Evolutionary conservation across 2,329 filamentous ascomycete genomes (phyloP).

Genomic region (Raffaelea deltoideospora): DNA sequence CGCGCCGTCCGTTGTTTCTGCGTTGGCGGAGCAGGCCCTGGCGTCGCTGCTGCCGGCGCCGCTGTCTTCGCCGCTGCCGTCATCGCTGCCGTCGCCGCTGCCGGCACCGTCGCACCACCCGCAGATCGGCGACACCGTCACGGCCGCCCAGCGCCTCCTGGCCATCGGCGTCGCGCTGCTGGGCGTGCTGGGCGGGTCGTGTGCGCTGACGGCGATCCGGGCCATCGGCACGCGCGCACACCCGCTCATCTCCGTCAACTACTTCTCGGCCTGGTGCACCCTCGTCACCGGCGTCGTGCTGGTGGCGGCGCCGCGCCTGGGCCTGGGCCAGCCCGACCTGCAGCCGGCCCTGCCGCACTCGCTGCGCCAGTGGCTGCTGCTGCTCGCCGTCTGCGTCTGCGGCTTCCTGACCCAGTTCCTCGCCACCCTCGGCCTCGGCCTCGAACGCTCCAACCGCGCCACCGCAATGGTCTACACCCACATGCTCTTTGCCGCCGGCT

Average conservation of each 20-base stretch:
- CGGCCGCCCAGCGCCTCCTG: conserved; percentile 8
- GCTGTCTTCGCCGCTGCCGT: background rate
- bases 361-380: conserved; percentile 45
- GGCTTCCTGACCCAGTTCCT: conserved; percentile 80
- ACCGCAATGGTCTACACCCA: conserved; percentile 44
- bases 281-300: conserved; percentile 51
- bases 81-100: background rate
- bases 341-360: conserved; percentile 25
- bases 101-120: background rate
- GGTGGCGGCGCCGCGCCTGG: conserved; percentile 28
- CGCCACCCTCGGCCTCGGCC: conserved; percentile 60
- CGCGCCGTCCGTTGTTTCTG: too few relatives aligned
- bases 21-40: background rate
- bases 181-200: conserved; percentile 61
- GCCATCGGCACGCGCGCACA: conserved; percentile 70
- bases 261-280: conserved; percentile 59
- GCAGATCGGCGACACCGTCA: background rate
- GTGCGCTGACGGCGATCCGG: conserved; percentile 60
- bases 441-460: conserved; percentile 45
- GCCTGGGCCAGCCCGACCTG: conserved; percentile 30
- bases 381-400: conserved; percentile 53
- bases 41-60: background rate
- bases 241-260: conserved; percentile 72
- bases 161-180: conserved; percentile 37
- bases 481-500: conserved; percentile 38